Evolutionary conservation across 352 stramenopile genomes (phyloP).

Genomic region (Phytophthora sansomeana): DNA sequence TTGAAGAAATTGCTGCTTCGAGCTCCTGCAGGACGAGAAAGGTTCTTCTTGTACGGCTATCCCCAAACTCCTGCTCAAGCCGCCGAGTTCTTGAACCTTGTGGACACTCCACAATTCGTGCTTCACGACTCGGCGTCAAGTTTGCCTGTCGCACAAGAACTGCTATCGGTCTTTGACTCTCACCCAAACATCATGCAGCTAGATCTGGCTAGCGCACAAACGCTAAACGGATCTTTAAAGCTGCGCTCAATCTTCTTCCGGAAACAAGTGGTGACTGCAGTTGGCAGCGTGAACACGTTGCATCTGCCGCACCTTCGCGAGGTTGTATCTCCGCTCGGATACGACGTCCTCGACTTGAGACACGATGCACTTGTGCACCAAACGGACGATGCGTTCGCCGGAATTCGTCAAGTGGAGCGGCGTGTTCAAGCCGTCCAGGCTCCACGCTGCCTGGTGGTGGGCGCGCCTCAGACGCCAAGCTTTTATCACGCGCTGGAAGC

Average conservation of each 20-base stretch:
- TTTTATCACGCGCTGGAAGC: conserved; percentile 49
- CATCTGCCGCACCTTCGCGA: conserved; percentile 26
- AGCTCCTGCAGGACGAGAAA: conserved; percentile 27
- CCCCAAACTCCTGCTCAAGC: conserved; percentile 27
- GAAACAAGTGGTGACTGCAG: conserved; percentile 42
- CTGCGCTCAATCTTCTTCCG: conserved; percentile 39
- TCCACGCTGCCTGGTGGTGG: conserved; percentile 49
- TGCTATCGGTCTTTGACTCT: conserved; percentile 30
- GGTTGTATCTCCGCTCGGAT: conserved; percentile 26
- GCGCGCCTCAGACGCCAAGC: conserved; percentile 24
- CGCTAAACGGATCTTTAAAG: conserved; percentile 9
- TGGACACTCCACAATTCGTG: conserved; percentile 33
- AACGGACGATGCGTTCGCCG: conserved; percentile 8
- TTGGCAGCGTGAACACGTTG: conserved; percentile 35
- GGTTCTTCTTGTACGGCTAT: conserved; percentile 47
- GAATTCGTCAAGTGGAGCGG: conserved; percentile 20
- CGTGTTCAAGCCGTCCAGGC: conserved; percentile 32
- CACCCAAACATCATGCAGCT: conserved; percentile 38
- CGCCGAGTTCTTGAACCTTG: conserved; percentile 22
- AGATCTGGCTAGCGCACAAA: conserved; percentile 26
- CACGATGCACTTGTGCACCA: background rate
- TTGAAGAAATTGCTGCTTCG: conserved; percentile 36
- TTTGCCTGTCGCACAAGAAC: conserved; percentile 12
- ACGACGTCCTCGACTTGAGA: conserved; percentile 37
- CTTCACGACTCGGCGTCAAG: conserved; percentile 25